These are phyloP conservation scores for Botrytis deweyae DNA, from an alignment of 2,329 filamentous ascomycete genomes.

Conservation along the genomic window DNA sequence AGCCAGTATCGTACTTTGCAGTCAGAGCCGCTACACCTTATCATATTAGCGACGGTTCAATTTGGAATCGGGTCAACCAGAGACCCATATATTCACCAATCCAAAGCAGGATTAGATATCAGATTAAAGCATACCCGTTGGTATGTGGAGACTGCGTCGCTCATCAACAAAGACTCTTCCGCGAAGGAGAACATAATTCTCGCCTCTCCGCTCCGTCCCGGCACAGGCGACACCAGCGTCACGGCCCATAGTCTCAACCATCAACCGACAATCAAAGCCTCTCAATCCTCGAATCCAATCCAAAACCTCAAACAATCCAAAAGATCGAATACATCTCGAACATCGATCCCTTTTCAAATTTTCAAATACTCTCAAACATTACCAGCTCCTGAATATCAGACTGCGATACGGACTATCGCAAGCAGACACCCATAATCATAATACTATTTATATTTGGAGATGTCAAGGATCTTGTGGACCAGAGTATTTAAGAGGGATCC, in stretches of 20 bases:
- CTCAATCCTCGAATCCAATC: not conserved
- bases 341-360: not conserved
- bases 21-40: not conserved
- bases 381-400: not conserved
- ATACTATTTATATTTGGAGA: not conserved
- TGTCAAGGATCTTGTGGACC: not conserved
- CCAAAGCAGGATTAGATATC: not conserved
- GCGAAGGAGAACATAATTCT: not conserved
- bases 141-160: not conserved
- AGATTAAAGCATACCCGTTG: not conserved
- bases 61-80: not conserved
- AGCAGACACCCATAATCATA: not conserved
- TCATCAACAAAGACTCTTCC: not conserved
- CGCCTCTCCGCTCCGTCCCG: not conserved
- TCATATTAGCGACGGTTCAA: not conserved
- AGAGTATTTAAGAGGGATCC: not conserved
- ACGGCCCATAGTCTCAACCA: not conserved
- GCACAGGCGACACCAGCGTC: not conserved
- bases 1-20: not conserved
- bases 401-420: not conserved
- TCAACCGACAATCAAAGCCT: not conserved
- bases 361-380: not conserved
- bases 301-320: not conserved
- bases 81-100: not conserved
- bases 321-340: not conserved